Conservation (phyloP, 1,284 basidiomycete genomes). For the Cutaneotrichosporon cyanovorans region DNA sequence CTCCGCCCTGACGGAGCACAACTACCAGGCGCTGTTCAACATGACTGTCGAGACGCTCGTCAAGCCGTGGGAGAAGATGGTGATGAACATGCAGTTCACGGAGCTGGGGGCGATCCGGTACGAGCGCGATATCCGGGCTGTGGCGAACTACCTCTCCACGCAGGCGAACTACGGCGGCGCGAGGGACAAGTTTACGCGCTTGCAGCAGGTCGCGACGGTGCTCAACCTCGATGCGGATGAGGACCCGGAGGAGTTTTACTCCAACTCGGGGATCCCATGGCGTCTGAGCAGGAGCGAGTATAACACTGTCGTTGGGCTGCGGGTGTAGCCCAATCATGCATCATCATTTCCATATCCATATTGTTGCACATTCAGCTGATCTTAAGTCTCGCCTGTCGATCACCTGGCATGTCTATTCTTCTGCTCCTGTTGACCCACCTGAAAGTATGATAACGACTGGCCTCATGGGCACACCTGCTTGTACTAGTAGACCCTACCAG, state of each 20-base stretch:
- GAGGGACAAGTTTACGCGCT: slow-evolving; percentile 79
- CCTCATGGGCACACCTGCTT: too few relatives aligned
- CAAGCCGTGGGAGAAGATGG: slow-evolving; percentile 85
- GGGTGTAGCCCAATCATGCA: slow-evolving; percentile 36
- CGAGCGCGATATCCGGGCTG: slow-evolving; percentile 81
- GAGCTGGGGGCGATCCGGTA: slow-evolving; percentile 98
- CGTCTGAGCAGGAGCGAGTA: slow-evolving; percentile 71
- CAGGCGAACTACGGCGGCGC: slow-evolving; percentile 81
- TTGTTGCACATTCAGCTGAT: too few relatives aligned
- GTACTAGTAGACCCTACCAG: too few relatives aligned
- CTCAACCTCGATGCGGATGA: slow-evolving; percentile 86
- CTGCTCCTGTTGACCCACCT: too few relatives aligned
- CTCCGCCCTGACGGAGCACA: slow-evolving; percentile 77
- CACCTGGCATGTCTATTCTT: too few relatives aligned
- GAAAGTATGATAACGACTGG: too few relatives aligned
- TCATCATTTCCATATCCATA: too few relatives aligned
- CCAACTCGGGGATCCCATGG: slow-evolving; percentile 85
- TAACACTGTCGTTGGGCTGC: slow-evolving; percentile 59
- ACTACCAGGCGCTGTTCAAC: slow-evolving; percentile 77
- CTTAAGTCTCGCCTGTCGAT: too few relatives aligned
- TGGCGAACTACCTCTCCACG: slow-evolving; percentile 71
- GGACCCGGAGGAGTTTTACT: slow-evolving; percentile 85
- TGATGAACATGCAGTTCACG: slow-evolving; percentile 72
- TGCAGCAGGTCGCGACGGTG: slow-evolving; percentile 89
- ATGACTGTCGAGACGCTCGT: slow-evolving; percentile 78